These are phyloP conservation scores for Colletotrichum neosansevieriae DNA, from an alignment of 2,329 filamentous ascomycete species.

Conservation along the genomic window DNA sequence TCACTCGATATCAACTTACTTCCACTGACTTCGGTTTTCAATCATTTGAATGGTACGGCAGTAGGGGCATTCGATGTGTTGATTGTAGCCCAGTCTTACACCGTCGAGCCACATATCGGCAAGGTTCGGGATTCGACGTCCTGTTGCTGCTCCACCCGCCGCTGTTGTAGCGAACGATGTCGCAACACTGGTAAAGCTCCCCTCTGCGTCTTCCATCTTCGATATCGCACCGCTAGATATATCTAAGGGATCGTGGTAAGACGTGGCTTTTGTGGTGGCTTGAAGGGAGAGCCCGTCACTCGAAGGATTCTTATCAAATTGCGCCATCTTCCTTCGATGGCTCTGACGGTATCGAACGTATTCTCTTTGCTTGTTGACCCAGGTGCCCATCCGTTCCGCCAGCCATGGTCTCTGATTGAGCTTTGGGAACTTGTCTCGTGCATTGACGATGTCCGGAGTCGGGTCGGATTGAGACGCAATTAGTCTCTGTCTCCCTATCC, in stretches of 20 bases:
- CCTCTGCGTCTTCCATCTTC: background rate
- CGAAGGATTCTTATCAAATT: background rate
- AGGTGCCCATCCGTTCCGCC: conserved; percentile 1
- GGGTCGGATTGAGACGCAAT: background rate
- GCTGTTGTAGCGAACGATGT: conserved; percentile 20
- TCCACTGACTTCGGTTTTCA: conserved; percentile 8
- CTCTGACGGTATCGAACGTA: conserved; percentile 19
- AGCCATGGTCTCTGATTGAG: conserved; percentile 9
- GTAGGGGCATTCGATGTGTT: conserved; percentile 26
- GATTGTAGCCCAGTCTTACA: background rate
- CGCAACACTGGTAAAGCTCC: conserved; percentile 10
- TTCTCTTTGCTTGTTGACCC: background rate
- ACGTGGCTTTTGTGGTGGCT: conserved; percentile 17
- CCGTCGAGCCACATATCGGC: conserved; percentile 11
- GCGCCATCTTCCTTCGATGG: background rate
- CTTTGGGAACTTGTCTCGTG: conserved; percentile 21
- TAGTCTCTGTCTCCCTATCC: background rate
- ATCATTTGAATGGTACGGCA: conserved; percentile 18
- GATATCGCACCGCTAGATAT: background rate
- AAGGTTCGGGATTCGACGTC: conserved; percentile 1
- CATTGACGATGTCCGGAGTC: background rate
- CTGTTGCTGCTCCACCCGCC: background rate
- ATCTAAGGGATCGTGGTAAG: background rate
- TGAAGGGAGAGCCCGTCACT: background rate
- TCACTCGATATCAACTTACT: background rate